Conservation (phyloP, 768 basidiomycete genomes). For the Xanthoconium purpureum region DNA sequence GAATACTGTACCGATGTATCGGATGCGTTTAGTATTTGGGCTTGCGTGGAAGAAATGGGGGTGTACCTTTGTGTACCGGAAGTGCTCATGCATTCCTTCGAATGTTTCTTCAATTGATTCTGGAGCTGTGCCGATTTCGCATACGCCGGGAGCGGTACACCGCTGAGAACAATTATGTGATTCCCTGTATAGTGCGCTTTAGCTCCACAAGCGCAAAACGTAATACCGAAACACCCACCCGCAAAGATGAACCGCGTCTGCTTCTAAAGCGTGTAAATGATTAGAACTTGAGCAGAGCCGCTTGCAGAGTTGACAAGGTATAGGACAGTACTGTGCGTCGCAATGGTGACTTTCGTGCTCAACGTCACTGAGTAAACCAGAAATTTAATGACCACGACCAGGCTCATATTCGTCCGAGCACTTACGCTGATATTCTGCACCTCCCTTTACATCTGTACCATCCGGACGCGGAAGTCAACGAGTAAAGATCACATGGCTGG, state of each 20-base stretch:
- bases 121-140: constrained; percentile 55
- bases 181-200: constrained; percentile 27
- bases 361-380: constrained; percentile 38
- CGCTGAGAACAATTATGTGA: constrained; percentile 25
- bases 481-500: constrained; percentile 42
- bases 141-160: constrained; percentile 50
- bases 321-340: no score
- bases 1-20: constrained; percentile 40
- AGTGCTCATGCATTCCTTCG: no score
- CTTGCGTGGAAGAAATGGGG: no score
- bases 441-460: constrained; percentile 39
- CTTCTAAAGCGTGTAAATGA: constrained; percentile 52
- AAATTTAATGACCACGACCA: neutral
- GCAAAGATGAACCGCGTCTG: constrained; percentile 49
- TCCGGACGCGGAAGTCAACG: constrained; percentile 25
- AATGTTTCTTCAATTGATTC: constrained; percentile 38
- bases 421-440: constrained; percentile 43
- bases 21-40: neutral
- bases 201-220: constrained; percentile 4
- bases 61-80: no score
- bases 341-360: constrained; percentile 31
- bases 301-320: constrained; percentile 17
- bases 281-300: constrained; percentile 44
- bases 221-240: no score
- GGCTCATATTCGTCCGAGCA: neutral